A percentile compares a stretch with the other conserved stretches of the same genome.
Evolutionary conservation across 768 basidiomycete species (phyloP).

Genomic region (Coprinopsis strossmayeri): DNA sequence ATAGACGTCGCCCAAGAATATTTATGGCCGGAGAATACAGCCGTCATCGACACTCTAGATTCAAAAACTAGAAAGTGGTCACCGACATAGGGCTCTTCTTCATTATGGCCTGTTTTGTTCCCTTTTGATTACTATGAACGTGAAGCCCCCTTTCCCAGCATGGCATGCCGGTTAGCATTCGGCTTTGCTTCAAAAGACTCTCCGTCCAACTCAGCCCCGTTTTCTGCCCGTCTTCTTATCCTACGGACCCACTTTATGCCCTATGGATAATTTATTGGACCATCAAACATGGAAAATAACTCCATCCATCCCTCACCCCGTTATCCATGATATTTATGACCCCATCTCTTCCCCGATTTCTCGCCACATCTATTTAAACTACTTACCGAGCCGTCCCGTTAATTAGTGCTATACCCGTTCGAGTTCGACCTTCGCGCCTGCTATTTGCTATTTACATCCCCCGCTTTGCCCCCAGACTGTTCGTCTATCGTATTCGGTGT

Average conservation of each 20-base stretch:
- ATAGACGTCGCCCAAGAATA: conserved; percentile 1
- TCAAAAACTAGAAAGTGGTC: conserved; percentile 3
- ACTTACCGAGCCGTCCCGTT: neutral
- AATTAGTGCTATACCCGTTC: neutral
- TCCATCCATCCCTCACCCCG: conserved; percentile 4
- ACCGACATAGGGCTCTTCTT: conserved; percentile 3
- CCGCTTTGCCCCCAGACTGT: no score
- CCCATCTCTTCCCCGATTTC: neutral
- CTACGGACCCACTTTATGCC: neutral
- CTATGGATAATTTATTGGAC: conserved; percentile 2
- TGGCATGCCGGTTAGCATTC: neutral
- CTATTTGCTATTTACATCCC: neutral
- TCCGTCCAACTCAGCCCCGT: no score
- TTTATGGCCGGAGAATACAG: conserved; percentile 2
- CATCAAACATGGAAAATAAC: neutral
- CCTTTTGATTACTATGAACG: neutral
- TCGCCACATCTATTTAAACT: neutral
- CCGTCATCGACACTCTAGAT: conserved; percentile 3
- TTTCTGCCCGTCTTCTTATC: neutral
- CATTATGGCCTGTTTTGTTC: neutral
- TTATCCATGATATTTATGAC: neutral
- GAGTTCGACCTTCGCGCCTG: neutral
- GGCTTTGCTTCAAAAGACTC: no score
- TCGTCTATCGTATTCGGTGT: no score
- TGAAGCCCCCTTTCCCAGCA: neutral